Percentiles rank a stretch among this genome's conserved stretches.
phyloP scores from a whole-genome alignment of 2,329 filamentous ascomycete genomes.

The Conoideocrella luteorostrata region DNA sequence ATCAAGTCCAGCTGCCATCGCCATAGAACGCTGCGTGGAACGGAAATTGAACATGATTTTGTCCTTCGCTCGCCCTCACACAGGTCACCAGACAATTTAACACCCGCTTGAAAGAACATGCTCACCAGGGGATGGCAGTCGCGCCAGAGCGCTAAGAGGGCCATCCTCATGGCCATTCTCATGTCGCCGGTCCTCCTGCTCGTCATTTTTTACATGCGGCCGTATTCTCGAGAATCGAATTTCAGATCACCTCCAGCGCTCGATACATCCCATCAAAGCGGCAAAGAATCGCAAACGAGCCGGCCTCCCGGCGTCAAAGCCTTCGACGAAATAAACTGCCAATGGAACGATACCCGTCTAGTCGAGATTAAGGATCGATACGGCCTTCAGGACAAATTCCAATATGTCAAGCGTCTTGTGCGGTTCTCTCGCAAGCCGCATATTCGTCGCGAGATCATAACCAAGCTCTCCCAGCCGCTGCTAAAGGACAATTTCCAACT shows the following conservation, averaged over 20 bases:
- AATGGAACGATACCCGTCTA: neutral
- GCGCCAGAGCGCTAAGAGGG: too few species aligned
- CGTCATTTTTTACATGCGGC: neutral
- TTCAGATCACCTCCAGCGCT: neutral
- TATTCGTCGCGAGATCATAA: constrained; percentile 42
- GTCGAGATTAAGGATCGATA: constrained; percentile 27
- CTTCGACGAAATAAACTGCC: neutral
- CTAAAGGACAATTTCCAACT: constrained; percentile 38
- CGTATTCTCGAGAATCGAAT: neutral
- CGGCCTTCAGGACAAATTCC: constrained; percentile 40
- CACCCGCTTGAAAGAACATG: too few species aligned
- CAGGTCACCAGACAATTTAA: too few species aligned
- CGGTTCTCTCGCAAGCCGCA: constrained; percentile 39
- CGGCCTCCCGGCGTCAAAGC: neutral
- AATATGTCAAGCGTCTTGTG: constrained; percentile 49
- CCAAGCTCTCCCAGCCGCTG: constrained; percentile 34
- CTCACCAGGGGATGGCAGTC: too few species aligned
- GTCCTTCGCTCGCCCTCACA: too few species aligned
- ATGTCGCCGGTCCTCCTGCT: neutral
- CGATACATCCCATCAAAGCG: neutral
- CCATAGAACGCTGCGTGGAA: too few species aligned
- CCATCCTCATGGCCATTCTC: too few species aligned
- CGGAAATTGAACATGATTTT: too few species aligned
- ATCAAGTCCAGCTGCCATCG: too few species aligned
- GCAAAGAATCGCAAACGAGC: neutral